Percentiles rank a stretch among this genome's conserved stretches.
Conservation (phyloP, 208 protist species). For the Crithidia bombi region DNA sequence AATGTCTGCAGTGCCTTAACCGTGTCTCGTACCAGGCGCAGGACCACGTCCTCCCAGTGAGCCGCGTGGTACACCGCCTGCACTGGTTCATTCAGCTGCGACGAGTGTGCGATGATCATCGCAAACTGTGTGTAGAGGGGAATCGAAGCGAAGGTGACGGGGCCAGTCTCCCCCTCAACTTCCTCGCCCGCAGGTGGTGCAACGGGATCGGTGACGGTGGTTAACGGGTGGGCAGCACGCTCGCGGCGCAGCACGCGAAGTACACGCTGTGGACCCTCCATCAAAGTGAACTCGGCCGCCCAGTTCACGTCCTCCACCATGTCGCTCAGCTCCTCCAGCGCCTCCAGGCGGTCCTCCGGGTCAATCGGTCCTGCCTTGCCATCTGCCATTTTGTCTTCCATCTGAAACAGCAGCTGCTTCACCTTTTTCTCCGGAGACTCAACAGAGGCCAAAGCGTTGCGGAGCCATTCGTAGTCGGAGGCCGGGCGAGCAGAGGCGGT, state of each 20-base stretch:
- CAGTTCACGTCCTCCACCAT: conserved; percentile 92
- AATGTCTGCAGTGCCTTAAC: not conserved
- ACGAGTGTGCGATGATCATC: conserved; percentile 43
- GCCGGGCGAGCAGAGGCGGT: conserved; percentile 11
- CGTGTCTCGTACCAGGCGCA: conserved; percentile 26
- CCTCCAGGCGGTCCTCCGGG: conserved; percentile 34
- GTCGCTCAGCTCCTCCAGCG: conserved; percentile 79
- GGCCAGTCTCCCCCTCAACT: not conserved
- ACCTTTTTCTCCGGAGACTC: conserved; percentile 76
- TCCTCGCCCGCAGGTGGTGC: not conserved
- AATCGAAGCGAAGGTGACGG: not conserved
- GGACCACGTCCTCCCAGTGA: conserved; percentile 39
- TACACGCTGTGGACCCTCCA: conserved; percentile 58
- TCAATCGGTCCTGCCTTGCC: not conserved
- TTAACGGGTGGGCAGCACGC: not conserved
- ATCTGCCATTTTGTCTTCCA: conserved; percentile 25
- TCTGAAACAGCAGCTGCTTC: conserved; percentile 38
- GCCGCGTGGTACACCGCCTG: conserved; percentile 52
- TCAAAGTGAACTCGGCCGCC: conserved; percentile 82
- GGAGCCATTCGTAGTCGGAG: conserved; percentile 74
- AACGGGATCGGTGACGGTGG: not conserved
- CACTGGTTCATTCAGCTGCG: conserved; percentile 70
- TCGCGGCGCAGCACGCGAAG: conserved; percentile 41
- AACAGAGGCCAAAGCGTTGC: conserved; percentile 64
- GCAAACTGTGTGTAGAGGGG: conserved; percentile 14